Evolutionary conservation across 1,284 basidiomycete genomes (phyloP), one percentile per base, ranked within the genome.

Genomic region (Trichosporon faecale): DNA sequence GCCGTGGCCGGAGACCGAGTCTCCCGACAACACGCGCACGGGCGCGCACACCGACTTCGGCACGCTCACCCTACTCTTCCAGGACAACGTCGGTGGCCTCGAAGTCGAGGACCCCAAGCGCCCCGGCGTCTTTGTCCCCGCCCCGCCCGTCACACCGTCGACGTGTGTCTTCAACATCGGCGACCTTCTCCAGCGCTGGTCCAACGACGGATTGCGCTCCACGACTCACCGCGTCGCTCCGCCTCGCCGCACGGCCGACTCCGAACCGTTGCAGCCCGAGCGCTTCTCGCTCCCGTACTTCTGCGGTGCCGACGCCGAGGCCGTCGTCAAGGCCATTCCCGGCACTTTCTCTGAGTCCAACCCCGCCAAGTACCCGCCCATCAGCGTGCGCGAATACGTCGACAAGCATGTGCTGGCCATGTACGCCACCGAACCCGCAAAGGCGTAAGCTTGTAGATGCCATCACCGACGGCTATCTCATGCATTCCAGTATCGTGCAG

Each of bases 141-240:
- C 86, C 3, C 84, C 85, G 2, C 87, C 87, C 0, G 76, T 89
- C 3, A 44, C 37, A 6, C 82, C 85, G 6, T 86, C 86, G 2
- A 85, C 87, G 0, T 80, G 89, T n/a, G 82, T 89, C 18, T 86
- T 89, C 66, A 89, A 89, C 74, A 88, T 88, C 4, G 88, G 87
- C 3, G 88, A 89, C 75, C 86, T 88, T 72, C 78, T 89, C 70
- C 87, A 87, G 86, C 81, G 88, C 72, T 89, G 88, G 88, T 87
- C 87, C 0, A 89, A 89, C 74, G 88, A 89, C 75, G 85, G 82
- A 2, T 86, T 90, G 33, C 85, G 86, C 72, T 89, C 88, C 70
- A 88, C 88, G 0, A 78, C 88, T 14, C 88, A 90, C 76, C 86
- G 88, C 8, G 89, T 90, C 11, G 84, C 86, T 35, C 85, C 86